Evolutionary conservation across 495 filamentous ascomycete genomes (phyloP), one percentile per base, ranked within the genome.

Genomic region (Penicillium lagena): DNA sequence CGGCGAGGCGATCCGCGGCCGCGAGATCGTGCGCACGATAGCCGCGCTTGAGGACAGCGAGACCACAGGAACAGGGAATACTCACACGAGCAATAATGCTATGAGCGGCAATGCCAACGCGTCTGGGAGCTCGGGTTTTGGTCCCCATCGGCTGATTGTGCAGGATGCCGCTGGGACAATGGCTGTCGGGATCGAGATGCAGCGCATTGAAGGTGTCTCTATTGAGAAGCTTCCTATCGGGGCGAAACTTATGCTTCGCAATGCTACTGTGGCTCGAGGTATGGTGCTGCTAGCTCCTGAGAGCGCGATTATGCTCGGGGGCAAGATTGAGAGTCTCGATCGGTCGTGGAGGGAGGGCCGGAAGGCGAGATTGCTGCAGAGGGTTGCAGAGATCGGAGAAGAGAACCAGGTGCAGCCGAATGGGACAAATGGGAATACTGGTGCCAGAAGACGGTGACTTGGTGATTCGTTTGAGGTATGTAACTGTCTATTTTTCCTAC

Each of bases 271-370:
- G 29, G 83, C 87, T 14, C 70, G 93, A 22, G 94, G 88, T 1
- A 75, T 91, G 50, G 53, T 94, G 12, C 58, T 98, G 54, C 64
- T 98, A 9, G 81, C 89, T 35, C 82, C 87, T 1, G 64, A 54
- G 10, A 77, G 55, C 12, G 79, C 78, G 37, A 74, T 71, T 31
- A 50, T 95, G 3, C 62, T 96, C 12, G 93, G 93, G 2, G 93
- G 93, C 0, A 95, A 88, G 75, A 82, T 97, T 41, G 90, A 96
- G 43, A 70, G 57, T 1, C 72, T 89, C 72, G 85, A 96, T 54
- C 79, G 78, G 56, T 66, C 67, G 29, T 97, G 93, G 90, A 75
- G 72, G 43, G 81, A 85, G 27, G 77, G 77, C 12, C 72, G 89
- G 53, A 84, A 95, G 59, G 76, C 72, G 46, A 73, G 76, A 46